Evolutionary conservation across 192 early-diverging fungal genomes (phyloP).

Genomic region (Obelidium mucronatum): DNA sequence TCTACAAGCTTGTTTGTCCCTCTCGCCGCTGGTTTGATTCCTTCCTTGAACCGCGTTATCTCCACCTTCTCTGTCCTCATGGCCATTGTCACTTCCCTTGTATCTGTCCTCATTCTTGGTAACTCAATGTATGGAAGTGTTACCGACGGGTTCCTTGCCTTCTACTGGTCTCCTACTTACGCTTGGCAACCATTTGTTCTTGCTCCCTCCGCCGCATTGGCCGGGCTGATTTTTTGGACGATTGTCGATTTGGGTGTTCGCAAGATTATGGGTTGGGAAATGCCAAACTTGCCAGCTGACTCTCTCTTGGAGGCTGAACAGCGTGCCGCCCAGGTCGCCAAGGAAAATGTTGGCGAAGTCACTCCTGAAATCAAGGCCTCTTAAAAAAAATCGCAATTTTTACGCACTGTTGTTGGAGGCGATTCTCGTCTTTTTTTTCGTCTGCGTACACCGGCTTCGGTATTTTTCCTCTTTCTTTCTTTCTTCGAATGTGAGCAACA

Average conservation of each 20-base stretch:
- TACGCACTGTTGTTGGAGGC: too few relatives aligned
- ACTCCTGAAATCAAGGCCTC: not conserved
- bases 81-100: slow-evolving; percentile 37
- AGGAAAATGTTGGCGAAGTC: not conserved
- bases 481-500: not conserved
- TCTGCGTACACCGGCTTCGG: not conserved
- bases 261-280: slow-evolving; percentile 19
- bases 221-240: slow-evolving; percentile 34
- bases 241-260: slow-evolving; percentile 37
- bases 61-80: slow-evolving; percentile 43
- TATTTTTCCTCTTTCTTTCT: not conserved
- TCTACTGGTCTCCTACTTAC: slow-evolving; percentile 43
- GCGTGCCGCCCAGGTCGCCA: not conserved
- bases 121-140: slow-evolving; percentile 14
- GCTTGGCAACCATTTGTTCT: slow-evolving; percentile 45
- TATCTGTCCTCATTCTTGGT: slow-evolving; percentile 36
- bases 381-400: too few relatives aligned
- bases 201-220: slow-evolving; percentile 35
- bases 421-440: too few relatives aligned
- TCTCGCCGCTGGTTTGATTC: slow-evolving; percentile 41
- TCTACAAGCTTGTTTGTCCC: slow-evolving; percentile 45
- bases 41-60: slow-evolving; percentile 39
- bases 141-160: slow-evolving; percentile 28
- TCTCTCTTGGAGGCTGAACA: not conserved
- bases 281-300: not conserved